Evolutionary conservation across 768 basidiomycete species (phyloP), one percentile per base, ranked within the genome.

Genomic region (Cyclocybe aegerita): DNA sequence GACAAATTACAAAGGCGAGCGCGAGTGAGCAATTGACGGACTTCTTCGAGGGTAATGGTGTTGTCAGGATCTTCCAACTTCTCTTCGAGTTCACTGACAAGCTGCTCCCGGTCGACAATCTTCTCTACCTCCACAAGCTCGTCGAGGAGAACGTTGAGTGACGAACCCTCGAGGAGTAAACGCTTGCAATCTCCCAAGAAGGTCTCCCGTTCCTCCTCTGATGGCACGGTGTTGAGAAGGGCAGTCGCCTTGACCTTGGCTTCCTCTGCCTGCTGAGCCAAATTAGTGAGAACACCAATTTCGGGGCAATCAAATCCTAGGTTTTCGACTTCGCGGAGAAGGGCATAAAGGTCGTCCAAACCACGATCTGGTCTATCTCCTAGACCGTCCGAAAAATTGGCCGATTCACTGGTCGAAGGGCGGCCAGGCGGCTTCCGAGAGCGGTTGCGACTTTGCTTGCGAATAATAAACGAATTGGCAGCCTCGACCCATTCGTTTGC

Each of bases 401-500:
- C 34, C 9, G 60, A 39, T n/a, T 79, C 78, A 32, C 70, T 72
- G 31, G 69, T 61, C 33, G 76, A 70, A 42, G 71, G 77, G 38
- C 84, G 77, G 30, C 83, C 78, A 50, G 80, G 79, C 43, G 83
- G 79, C 49, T 83, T 75, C 46, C 84, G 78, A 14, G 85, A 76
- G n/a, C 88, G 86, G 63, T 89, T 90, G 47, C 88, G 79, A 54
- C 83, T 86, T 60, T 88, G 85, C 66, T 91, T 92, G 48, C 89
- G 85, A 44, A 86, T 80, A 53, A 86, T 75, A 69, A 90, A 90
- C 0, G 80, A 75, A 56, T 90, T 90, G 31, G 90, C 89, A 7
- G 82, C 76, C 51, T 93, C 91, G n/a, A 93, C 75, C 93, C 93
- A 95, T 60, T 88, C 87, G 55, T 85, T 91, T 14, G 89, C 93